Percentiles rank a stretch among this genome's conserved stretches.
Evolutionary conservation across 331 rosid genomes (phyloP).

Genomic region (Quercus phellos): DNA sequence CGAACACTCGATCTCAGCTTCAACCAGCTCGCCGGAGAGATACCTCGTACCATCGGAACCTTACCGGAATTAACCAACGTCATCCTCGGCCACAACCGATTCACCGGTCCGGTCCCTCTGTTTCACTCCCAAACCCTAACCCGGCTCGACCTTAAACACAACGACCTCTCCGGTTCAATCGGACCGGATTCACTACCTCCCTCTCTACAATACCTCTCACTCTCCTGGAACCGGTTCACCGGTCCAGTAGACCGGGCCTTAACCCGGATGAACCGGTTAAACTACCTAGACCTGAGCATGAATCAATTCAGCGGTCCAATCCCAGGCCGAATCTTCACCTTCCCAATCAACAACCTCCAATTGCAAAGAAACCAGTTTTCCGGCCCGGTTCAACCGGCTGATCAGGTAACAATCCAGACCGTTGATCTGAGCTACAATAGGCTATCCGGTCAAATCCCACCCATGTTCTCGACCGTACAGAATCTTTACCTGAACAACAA

Average conservation of each 20-base stretch:
- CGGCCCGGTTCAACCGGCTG: constrained; percentile 56
- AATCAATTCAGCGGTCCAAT: constrained; percentile 70
- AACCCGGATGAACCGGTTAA: constrained; percentile 53
- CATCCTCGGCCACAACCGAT: constrained; percentile 79
- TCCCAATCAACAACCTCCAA: constrained; percentile 65
- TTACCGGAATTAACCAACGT: constrained; percentile 67
- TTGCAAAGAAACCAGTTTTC: constrained; percentile 62
- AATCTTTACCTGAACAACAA: constrained; percentile 77
- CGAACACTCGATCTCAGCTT: constrained; percentile 83
- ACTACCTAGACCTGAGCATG: constrained; percentile 72
- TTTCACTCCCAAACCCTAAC: constrained; percentile 53
- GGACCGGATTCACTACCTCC: constrained; percentile 56
- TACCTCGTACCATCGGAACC: constrained; percentile 61
- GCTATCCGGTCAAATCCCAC: constrained; percentile 64
- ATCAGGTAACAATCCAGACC: constrained; percentile 60
- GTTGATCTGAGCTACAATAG: constrained; percentile 86
- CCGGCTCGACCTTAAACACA: constrained; percentile 85
- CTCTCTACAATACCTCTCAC: constrained; percentile 73
- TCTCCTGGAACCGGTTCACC: constrained; percentile 71
- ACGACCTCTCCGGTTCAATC: constrained; percentile 67
- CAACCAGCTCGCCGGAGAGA: constrained; percentile 65
- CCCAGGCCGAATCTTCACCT: constrained; percentile 72
- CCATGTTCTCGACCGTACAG: constrained; percentile 70
- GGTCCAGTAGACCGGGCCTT: constrained; percentile 64
- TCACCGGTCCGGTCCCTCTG: constrained; percentile 66